These are phyloP conservation scores for Fonsecaea pugnacius DNA, from an alignment of 2,329 filamentous ascomycete species.

Conservation along the genomic window DNA sequence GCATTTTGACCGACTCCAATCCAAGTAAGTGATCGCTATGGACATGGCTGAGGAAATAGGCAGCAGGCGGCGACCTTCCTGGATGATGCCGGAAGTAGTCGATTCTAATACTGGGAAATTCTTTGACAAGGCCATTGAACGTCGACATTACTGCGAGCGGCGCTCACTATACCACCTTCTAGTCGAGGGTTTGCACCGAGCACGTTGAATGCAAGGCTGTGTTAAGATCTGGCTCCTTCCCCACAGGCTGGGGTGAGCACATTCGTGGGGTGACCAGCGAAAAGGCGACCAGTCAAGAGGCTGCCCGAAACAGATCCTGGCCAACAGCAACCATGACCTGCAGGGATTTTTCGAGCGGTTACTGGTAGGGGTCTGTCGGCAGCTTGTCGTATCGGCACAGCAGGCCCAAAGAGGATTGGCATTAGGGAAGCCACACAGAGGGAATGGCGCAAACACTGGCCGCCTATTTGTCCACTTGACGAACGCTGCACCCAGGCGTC, in stretches of 20 bases:
- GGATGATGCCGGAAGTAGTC: conserved; percentile 75
- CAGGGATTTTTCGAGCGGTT: conserved; percentile 16
- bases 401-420: conserved; percentile 25
- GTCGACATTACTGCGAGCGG: conserved; percentile 66
- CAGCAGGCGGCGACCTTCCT: conserved; percentile 66
- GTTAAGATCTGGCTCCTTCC: background rate
- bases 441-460: conserved; percentile 12
- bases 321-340: conserved; percentile 20
- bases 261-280: conserved; percentile 7
- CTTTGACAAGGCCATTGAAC: conserved; percentile 71
- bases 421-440: conserved; percentile 20
- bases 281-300: conserved; percentile 17
- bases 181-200: background rate
- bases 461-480: conserved; percentile 18
- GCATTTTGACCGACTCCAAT: conserved; percentile 73
- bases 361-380: conserved; percentile 3
- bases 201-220: conserved; percentile 19
- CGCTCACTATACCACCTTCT: background rate
- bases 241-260: background rate
- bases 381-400: conserved; percentile 19
- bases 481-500: background rate
- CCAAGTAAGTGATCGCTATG: conserved; percentile 88
- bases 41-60: conserved; percentile 88
- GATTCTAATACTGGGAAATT: conserved; percentile 81
- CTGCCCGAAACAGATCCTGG: conserved; percentile 15